Evolutionary conservation across 139 green algal genomes (phyloP), one percentile per base, ranked within the genome.

Genomic region (Yamagishiella unicocca): DNA sequence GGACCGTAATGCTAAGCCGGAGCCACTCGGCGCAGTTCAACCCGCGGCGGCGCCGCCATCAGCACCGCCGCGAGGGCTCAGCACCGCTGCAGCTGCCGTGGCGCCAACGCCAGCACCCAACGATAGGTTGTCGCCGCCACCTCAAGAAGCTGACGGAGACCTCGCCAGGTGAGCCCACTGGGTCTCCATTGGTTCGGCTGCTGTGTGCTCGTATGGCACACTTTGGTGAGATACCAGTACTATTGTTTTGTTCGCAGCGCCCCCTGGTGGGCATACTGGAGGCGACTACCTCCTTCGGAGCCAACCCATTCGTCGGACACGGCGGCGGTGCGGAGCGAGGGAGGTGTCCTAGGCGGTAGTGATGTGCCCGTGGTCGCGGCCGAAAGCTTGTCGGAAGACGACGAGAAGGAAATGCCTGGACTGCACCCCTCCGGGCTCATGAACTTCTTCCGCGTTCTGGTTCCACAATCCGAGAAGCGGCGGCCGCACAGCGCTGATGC

Each of bases 371-470:
- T 22, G 43, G 14, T 4, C n/a, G n/a, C n/a, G n/a, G n/a, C n/a
- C n/a, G n/a, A n/a, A n/a, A n/a, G n/a, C n/a, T n/a, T n/a, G n/a
- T n/a, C n/a, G n/a, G n/a, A n/a, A n/a, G n/a, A n/a, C n/a, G n/a
- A n/a, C 33, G 3, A 35, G 25, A 58, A 43, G 35, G 75, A 79
- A 8, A 37, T 90, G 66, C 66, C 85, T 1, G 85, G 85, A 12
- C 27, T 86, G 45, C 80, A 86, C 31, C 54, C 76, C 14, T 43
- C 50, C 14, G 81, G 74, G 8, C 76, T 80, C 35, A 64, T 90
- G 31, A 90, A 90, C 50, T 68, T 90, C 21, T 86, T 90, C 76
- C 46, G 77, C 2, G 38, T 90, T 4, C 75, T 89, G 24, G 25
- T 72, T 27, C 85, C 2, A 3, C 9, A 9, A 35, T 9, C 1